Percentiles rank a stretch among this genome's conserved stretches.
Conservation (phyloP, 2,329 filamentous ascomycete species). For the Aureobasidium sp. region DNA sequence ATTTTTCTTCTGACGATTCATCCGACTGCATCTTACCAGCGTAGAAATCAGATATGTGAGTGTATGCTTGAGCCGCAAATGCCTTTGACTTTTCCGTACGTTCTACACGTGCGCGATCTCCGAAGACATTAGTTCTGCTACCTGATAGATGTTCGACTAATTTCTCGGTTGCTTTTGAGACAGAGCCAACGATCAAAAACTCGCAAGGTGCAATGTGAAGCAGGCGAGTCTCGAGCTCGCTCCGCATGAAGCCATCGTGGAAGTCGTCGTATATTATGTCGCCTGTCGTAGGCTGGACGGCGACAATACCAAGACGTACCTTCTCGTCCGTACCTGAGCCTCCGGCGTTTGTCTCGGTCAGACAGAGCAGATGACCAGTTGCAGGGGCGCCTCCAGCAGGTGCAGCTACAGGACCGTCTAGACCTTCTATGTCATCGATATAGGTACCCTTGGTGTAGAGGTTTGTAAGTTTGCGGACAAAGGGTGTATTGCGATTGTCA, state of each 20-base stretch:
- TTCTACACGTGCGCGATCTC: conserved; percentile 82
- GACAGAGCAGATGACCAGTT: conserved; percentile 84
- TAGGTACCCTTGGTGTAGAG: conserved; percentile 98
- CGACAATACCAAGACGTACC: conserved; percentile 83
- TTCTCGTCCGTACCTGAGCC: conserved; percentile 83
- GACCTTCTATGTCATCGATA: conserved; percentile 81
- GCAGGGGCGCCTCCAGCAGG: conserved; percentile 52
- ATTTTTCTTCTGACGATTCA: conserved; percentile 34
- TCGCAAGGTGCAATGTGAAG: conserved; percentile 94
- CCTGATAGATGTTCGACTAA: conserved; percentile 83
- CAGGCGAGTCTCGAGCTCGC: conserved; percentile 90
- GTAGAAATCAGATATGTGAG: conserved; percentile 89
- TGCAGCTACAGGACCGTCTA: conserved; percentile 52
- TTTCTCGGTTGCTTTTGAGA: conserved; percentile 88
- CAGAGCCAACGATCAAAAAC: conserved; percentile 82
- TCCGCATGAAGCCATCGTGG: conserved; percentile 95
- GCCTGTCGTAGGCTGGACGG: conserved; percentile 90
- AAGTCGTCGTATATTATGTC: conserved; percentile 95
- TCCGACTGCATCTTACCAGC: conserved; percentile 68
- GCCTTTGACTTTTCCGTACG: conserved; percentile 68
- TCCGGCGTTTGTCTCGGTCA: conserved; percentile 78
- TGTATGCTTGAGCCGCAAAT: conserved; percentile 75
- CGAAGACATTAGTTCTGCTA: conserved; percentile 83
- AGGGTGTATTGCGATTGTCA: conserved; percentile 88
- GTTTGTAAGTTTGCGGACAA: conserved; percentile 87